phyloP scores from a whole-genome alignment of 2,329 filamentous ascomycete genomes.

The Sodiomyces alkalinus region DNA sequence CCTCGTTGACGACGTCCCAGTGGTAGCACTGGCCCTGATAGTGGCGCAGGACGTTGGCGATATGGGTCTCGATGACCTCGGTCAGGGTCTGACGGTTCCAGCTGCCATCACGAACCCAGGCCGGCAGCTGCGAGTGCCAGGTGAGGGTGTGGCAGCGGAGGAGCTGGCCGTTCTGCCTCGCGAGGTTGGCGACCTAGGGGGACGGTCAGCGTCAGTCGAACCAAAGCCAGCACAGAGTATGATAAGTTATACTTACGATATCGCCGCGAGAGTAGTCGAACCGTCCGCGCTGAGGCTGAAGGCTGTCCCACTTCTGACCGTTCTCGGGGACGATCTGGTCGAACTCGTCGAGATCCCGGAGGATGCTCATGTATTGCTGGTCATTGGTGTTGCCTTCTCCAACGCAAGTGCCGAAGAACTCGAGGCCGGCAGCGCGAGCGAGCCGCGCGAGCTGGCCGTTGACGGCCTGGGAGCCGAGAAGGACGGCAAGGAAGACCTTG shows the following conservation, averaged over 20 bases:
- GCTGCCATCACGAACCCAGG: constrained; percentile 10
- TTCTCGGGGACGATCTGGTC: constrained; percentile 48
- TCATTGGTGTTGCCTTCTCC: constrained; percentile 4
- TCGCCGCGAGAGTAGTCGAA: constrained; percentile 6
- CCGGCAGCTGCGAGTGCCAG: constrained; percentile 18
- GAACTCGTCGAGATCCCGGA: constrained; percentile 19
- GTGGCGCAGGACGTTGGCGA: constrained; percentile 27
- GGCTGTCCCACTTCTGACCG: constrained; percentile 43
- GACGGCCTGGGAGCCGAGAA: constrained; percentile 5
- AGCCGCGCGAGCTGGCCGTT: constrained; percentile 5
- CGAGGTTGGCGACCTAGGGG: constrained; percentile 24
- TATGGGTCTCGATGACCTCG: constrained; percentile 33
- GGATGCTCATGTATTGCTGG: constrained; percentile 2
- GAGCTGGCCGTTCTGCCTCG: constrained; percentile 30
- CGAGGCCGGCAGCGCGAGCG: constrained; percentile 3
- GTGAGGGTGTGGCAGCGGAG: constrained; percentile 48
- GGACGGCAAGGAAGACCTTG: constrained; percentile 5
- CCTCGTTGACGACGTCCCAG: constrained; percentile 38
- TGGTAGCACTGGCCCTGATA: constrained; percentile 29
- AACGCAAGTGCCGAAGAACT: constrained; percentile 7
- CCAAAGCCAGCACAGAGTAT: neutral
- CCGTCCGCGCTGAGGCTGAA: constrained; percentile 34
- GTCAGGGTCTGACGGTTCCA: constrained; percentile 6
- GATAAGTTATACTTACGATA: constrained; percentile 6
- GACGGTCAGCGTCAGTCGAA: neutral